Conservation (phyloP, 2,329 filamentous ascomycete species). For the Sporothrix dimorphospora region DNA sequence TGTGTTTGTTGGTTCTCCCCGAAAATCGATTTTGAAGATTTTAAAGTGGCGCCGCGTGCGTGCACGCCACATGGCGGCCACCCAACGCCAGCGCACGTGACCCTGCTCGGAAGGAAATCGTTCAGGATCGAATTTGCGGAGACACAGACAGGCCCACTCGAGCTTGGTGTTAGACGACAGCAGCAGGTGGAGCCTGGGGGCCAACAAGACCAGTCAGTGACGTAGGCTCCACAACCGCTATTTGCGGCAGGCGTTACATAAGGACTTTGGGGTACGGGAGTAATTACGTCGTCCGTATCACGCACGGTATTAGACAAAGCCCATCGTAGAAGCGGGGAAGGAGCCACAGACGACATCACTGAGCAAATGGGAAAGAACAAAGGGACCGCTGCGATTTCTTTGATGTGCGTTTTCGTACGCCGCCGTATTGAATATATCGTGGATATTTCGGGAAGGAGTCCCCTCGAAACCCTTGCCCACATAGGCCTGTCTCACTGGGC, state of each 20-base stretch:
- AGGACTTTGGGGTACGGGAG: background rate
- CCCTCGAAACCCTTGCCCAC: slow-evolving; percentile 15
- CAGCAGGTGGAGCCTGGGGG: background rate
- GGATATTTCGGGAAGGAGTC: slow-evolving; percentile 7
- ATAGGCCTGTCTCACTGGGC: background rate
- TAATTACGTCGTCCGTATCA: no score
- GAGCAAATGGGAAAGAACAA: no score
- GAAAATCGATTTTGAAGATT: slow-evolving; percentile 21
- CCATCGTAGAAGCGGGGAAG: slow-evolving; percentile 10
- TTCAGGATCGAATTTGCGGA: background rate
- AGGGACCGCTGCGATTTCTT: background rate
- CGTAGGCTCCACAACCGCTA: slow-evolving; percentile 25
- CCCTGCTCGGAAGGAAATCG: background rate
- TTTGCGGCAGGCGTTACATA: background rate
- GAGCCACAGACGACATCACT: background rate
- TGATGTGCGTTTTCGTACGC: background rate
- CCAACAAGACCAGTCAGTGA: slow-evolving; percentile 16
- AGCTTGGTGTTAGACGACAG: slow-evolving; percentile 16
- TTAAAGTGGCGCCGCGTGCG: slow-evolving; percentile 25
- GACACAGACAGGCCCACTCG: background rate
- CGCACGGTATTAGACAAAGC: slow-evolving; percentile 2
- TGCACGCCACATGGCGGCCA: background rate
- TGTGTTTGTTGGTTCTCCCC: background rate
- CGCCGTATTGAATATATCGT: background rate
- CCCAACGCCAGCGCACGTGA: slow-evolving; percentile 21